Evolutionary conservation across 228 moss, liverwort and hornwort species (phyloP), one percentile per base, ranked within the genome.

Genomic region (Sphagnum fallax): DNA sequence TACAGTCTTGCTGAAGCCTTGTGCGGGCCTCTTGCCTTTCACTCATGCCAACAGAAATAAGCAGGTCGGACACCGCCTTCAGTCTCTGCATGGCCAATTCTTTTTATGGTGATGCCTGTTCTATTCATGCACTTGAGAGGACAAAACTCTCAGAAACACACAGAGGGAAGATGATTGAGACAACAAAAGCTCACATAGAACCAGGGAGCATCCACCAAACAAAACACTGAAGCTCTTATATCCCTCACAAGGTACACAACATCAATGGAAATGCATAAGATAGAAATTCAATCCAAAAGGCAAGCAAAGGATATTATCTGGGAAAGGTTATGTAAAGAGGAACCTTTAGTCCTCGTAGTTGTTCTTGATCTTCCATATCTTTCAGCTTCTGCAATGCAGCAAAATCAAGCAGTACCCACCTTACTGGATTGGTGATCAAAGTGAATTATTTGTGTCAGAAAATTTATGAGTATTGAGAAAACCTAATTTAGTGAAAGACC

Each of bases 11-110:
- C 68, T 92, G 92, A 74, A 95, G 82, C 73, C 77, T 92, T 48
- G 84, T 58, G 78, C 95, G 84, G 50, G 92, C 81, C 64, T 90
- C 92, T 78, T 92, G 92, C 69, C 92, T 90, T 77, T 92, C 95
- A 78, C 87, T 88, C 66, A 82, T 92, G 72, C 90, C 89, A 65
- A 89, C 82, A 50, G 90, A 69, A 70, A 95, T 90, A 64, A 95
- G 83, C 65, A 95, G 79, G 76, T 95, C 95, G 52, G 95, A 95
- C 65, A 95, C 90, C 53, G 92, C 95, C 87, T 92, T 90, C 61
- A 95, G 79, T 73, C 92, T 88, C 95, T 95, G 92, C 80, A 82
- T 32, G 32, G 32, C 32, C 32, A 32, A 32, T 32, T 32, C 32
- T 32, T 2, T 32, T 47, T 13, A 57, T 18, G 64, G 69, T 6